Evolutionary conservation across 2,329 filamentous ascomycete species (phyloP).

Genomic region (Colletotrichum plurivorum): DNA sequence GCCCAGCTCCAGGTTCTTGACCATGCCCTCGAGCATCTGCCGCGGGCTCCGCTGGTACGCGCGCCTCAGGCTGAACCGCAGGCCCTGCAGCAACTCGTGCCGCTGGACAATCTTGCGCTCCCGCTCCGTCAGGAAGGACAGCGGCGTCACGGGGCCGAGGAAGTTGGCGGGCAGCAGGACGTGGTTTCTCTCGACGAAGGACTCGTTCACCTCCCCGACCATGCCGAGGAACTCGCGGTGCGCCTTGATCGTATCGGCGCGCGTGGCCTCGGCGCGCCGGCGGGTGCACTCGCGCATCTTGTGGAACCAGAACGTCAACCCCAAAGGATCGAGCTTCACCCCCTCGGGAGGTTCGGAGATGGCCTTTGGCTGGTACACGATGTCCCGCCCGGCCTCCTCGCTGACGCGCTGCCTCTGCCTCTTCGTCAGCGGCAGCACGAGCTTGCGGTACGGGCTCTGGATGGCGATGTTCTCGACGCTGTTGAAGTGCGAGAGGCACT

Average conservation of each 20-base stretch:
- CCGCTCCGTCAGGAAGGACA: conserved; percentile 44
- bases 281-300: conserved; percentile 44
- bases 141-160: conserved; percentile 46
- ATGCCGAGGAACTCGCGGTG: conserved; percentile 40
- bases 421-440: conserved; percentile 52
- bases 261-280: conserved; percentile 43
- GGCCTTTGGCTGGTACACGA: conserved; percentile 37
- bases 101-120: conserved; percentile 47
- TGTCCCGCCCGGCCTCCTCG: conserved; percentile 5
- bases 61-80: conserved; percentile 45
- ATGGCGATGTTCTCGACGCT: conserved; percentile 54
- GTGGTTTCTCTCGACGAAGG: conserved; percentile 26
- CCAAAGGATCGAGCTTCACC: conserved; percentile 47
- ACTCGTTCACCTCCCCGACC: conserved; percentile 1
- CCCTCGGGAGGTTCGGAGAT: conserved; percentile 25
- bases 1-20: conserved; percentile 36
- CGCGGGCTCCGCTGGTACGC: conserved; percentile 46
- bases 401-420: conserved; percentile 41
- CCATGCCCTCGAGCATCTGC: conserved; percentile 45
- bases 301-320: conserved; percentile 48
- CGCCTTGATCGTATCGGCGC: conserved; percentile 42
- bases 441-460: conserved; percentile 53
- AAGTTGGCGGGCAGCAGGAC: conserved; percentile 48
- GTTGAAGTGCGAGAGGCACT: conserved; percentile 55
- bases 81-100: conserved; percentile 41